Conservation (phyloP, 73 alveolate genomes). For the Tetrahymena malaccensis region DNA sequence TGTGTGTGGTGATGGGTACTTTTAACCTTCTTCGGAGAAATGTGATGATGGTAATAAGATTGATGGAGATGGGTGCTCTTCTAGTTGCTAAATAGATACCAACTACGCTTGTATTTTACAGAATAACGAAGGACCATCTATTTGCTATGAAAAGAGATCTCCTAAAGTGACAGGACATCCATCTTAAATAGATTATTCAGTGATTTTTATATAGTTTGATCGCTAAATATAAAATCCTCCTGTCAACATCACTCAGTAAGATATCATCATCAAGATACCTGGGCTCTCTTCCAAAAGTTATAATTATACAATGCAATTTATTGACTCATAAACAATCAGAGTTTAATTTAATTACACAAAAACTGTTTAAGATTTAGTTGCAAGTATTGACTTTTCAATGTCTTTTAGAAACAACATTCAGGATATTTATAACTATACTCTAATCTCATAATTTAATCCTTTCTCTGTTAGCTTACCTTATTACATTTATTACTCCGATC, state of each 20-base stretch:
- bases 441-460: not conserved
- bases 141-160: not conserved
- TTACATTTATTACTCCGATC: not conserved
- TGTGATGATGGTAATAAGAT: not conserved
- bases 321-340: not conserved
- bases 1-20: not conserved
- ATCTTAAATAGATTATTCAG: not conserved
- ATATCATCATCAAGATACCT: not conserved
- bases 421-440: not conserved
- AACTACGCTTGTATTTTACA: not conserved
- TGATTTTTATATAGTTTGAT: not conserved
- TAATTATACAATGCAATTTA: not conserved
- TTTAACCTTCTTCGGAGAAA: not conserved
- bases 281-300: not conserved
- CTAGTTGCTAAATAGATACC: not conserved
- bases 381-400: not conserved
- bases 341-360: not conserved
- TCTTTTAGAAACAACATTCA: not conserved
- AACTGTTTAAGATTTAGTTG: not conserved
- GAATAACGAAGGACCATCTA: not conserved
- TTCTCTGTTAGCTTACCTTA: not conserved
- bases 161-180: not conserved
- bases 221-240: not conserved
- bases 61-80: not conserved
- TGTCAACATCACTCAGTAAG: not conserved